These are phyloP conservation scores for Rhizopogon rudus DNA, from an alignment of 768 basidiomycete genomes.

Conservation along the genomic window DNA sequence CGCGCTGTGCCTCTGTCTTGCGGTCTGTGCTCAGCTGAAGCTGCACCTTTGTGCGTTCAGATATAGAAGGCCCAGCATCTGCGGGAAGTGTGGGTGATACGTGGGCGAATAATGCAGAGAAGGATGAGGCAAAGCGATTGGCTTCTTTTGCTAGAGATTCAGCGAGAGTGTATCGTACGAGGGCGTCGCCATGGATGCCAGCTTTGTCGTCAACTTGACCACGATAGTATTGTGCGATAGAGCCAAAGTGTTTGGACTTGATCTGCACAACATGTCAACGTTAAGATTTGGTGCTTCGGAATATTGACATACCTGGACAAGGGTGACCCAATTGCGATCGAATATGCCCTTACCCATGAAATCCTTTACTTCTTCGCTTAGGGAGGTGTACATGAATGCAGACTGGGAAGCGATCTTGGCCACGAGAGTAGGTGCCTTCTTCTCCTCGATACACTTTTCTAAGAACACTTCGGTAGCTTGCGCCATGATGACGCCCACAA, in stretches of 20 bases:
- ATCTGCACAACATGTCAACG: slow-evolving; percentile 42
- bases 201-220: slow-evolving; percentile 70
- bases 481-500: slow-evolving; percentile 82
- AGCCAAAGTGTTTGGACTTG: slow-evolving; percentile 87
- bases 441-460: slow-evolving; percentile 92
- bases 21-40: slow-evolving; percentile 71
- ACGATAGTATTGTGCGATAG: slow-evolving; percentile 84
- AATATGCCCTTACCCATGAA: slow-evolving; percentile 96
- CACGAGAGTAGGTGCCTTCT: slow-evolving; percentile 74
- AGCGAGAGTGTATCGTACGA: slow-evolving; percentile 74
- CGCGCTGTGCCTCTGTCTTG: slow-evolving; percentile 70
- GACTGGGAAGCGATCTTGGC: slow-evolving; percentile 83
- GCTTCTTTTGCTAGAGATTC: slow-evolving; percentile 84
- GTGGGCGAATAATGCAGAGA: slow-evolving; percentile 67
- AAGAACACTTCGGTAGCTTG: slow-evolving; percentile 96
- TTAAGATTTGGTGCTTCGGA: not conserved
- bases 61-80: slow-evolving; percentile 76
- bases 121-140: slow-evolving; percentile 57
- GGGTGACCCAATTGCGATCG: slow-evolving; percentile 88
- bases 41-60: slow-evolving; percentile 82
- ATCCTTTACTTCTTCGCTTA: slow-evolving; percentile 93
- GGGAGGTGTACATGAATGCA: slow-evolving; percentile 70
- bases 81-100: slow-evolving; percentile 80
- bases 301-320: slow-evolving; percentile 60
- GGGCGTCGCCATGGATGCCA: slow-evolving; percentile 81